Conservation (phyloP, 176 grass and related monocot species). For the Poa pratensis region DNA sequence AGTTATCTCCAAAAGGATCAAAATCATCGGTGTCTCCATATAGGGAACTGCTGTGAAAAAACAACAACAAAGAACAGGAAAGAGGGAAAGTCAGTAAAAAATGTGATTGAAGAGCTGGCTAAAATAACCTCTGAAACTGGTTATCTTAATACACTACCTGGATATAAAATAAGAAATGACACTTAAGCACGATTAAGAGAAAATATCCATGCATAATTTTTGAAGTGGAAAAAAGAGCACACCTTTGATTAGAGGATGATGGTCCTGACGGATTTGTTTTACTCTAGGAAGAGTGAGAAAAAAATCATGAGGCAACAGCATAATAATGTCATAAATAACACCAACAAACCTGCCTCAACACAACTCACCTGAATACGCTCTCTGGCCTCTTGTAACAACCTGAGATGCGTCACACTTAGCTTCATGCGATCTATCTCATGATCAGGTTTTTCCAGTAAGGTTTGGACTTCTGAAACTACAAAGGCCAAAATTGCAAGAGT, state of each 20-base stretch:
- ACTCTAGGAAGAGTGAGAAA: conserved; percentile 39
- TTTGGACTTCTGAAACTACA: conserved; percentile 58
- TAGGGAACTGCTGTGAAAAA: conserved; percentile 22
- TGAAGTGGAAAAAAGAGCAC: conserved; percentile 10
- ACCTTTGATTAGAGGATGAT: conserved; percentile 62
- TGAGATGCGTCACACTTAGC: conserved; percentile 61
- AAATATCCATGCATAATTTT: conserved; percentile 21
- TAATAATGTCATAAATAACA: conserved; percentile 34
- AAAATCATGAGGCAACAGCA: conserved; percentile 35
- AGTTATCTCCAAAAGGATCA: conserved; percentile 45
- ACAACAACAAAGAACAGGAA: conserved; percentile 6
- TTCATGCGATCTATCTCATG: conserved; percentile 59
- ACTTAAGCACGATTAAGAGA: not conserved
- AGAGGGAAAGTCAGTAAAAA: conserved; percentile 10
- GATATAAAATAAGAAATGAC: conserved; percentile 16
- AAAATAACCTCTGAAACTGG: conserved; percentile 18
- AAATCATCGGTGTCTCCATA: conserved; percentile 42
- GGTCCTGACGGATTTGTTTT: conserved; percentile 47
- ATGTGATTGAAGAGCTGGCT: not conserved
- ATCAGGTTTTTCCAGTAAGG: conserved; percentile 55
- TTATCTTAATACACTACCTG: conserved; percentile 12
- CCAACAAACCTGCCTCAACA: conserved; percentile 17
- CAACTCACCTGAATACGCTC: conserved; percentile 47
- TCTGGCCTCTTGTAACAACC: conserved; percentile 69
- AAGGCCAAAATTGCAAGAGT: conserved; percentile 28